These are phyloP conservation scores for Parietaria judaica DNA, from an alignment of 306 rosid species.

Conservation along the genomic window DNA sequence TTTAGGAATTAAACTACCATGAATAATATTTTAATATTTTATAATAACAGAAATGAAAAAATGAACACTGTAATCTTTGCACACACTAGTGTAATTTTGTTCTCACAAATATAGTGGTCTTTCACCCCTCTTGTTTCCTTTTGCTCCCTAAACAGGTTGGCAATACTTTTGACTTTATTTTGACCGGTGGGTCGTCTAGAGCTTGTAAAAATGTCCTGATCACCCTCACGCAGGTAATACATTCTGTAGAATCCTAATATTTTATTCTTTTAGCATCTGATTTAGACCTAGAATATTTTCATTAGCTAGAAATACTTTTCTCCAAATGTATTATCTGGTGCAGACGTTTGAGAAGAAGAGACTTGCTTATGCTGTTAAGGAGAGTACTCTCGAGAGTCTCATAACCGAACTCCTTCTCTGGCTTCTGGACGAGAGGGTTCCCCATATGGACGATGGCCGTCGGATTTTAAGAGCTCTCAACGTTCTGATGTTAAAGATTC, in stretches of 20 bases:
- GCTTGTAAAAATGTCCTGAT: conserved; percentile 96
- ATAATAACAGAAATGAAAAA: no score
- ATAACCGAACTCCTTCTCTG: conserved; percentile 94
- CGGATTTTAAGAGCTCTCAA: conserved; percentile 93
- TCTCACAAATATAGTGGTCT: neutral
- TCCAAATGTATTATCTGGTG: neutral
- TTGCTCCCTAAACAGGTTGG: conserved; percentile 53
- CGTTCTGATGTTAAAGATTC: conserved; percentile 95
- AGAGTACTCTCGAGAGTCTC: conserved; percentile 86
- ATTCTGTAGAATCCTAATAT: no score
- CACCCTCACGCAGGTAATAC: no score
- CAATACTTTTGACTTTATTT: conserved; percentile 93
- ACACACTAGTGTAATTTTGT: neutral
- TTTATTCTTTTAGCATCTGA: neutral
- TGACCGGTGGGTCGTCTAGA: conserved; percentile 89
- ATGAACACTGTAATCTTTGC: neutral
- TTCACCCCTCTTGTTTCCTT: neutral
- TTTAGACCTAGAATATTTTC: neutral
- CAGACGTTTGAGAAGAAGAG: conserved; percentile 97
- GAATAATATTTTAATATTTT: no score
- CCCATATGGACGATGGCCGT: conserved; percentile 98
- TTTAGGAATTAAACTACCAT: no score
- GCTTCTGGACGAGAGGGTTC: conserved; percentile 99
- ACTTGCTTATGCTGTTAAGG: conserved; percentile 87
- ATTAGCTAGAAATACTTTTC: neutral